Conservation (phyloP, 225 moss, liverwort and hornwort species). For the Polytrichum commune region DNA sequence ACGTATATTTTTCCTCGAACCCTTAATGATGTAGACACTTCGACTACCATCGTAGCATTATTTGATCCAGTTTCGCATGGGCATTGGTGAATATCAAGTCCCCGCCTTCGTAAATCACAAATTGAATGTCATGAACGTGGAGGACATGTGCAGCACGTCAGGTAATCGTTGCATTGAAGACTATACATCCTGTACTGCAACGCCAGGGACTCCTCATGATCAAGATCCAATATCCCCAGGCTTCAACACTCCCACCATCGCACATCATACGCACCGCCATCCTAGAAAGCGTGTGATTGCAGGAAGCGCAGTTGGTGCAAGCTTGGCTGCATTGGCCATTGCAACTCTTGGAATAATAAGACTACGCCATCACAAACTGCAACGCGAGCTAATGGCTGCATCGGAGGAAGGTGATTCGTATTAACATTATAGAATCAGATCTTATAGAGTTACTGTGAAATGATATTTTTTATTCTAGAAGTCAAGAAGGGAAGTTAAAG, state of each 20-base stretch:
- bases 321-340: constrained; percentile 25
- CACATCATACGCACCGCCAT: constrained; percentile 17
- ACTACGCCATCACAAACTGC: constrained; percentile 31
- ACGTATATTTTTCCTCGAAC: too few species aligned
- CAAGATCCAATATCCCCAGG: neutral
- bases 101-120: too few species aligned
- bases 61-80: too few species aligned
- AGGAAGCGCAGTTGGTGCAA: constrained; percentile 32
- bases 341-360: constrained; percentile 15
- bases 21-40: too few species aligned
- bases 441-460: too few species aligned
- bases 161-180: constrained; percentile 50
- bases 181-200: constrained; percentile 29
- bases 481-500: too few species aligned
- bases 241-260: constrained; percentile 11
- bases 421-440: neutral
- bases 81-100: too few species aligned
- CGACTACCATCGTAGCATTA: too few species aligned
- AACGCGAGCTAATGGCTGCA: constrained; percentile 45
- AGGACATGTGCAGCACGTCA: constrained; percentile 39
- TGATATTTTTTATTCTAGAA: too few species aligned
- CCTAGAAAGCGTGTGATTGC: constrained; percentile 8
- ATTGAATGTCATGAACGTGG: neutral
- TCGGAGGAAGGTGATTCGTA: constrained; percentile 36
- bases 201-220: constrained; percentile 2